Evolutionary conservation across 2,329 filamentous ascomycete genomes (phyloP), one percentile per base, ranked within the genome.

Genomic region (Aspergillus texensis): DNA sequence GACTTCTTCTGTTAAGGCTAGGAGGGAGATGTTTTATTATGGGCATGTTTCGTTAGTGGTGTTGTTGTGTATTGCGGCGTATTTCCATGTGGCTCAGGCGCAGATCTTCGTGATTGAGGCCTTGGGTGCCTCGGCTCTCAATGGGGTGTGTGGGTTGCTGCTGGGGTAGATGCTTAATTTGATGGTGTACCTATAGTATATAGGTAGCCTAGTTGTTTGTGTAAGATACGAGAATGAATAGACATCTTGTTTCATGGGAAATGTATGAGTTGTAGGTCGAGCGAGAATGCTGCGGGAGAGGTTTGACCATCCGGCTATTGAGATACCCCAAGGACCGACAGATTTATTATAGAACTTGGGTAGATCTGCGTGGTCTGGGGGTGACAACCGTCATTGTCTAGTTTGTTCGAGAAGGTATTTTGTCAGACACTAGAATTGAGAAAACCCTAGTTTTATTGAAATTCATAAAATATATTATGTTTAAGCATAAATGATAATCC

Each of bases 11-110:
- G 57, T 75, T 26, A 72, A 71, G 56, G 65, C 68, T 24, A 68
- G 84, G 58, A 75, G 83, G 50, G 70, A 67, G 41, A 63, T 83
- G 6, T 89, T 89, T 72, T 89, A 87, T 74, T 73, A 80, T 36
- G 79, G 78, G 1, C 87, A 89, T 74, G 79, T 89, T 30, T 70
- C 77, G 21, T 78, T 88, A 36, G 84, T 85, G 2, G 77, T 77
- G 21, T 60, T 80, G 1, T 71, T 88, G 55, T 77, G 86, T 46
- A 72, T 81, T 32, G 74, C 82, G 1, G 77, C 86, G 19, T 88
- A 81, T 71, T 81, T 81, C 30, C 86, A 89, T 75, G 85, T 88
- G 32, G 72, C 75, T 2, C 84, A 87, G 66, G 83, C 87, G 41
- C 80, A 83, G 56, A 72, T 77, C 16, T 89, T 85, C 72, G 77